Percentiles rank a stretch among this genome's conserved stretches.
phyloP scores from a whole-genome alignment of 164 flowering plant species.

The Stephania yunnanensis region DNA sequence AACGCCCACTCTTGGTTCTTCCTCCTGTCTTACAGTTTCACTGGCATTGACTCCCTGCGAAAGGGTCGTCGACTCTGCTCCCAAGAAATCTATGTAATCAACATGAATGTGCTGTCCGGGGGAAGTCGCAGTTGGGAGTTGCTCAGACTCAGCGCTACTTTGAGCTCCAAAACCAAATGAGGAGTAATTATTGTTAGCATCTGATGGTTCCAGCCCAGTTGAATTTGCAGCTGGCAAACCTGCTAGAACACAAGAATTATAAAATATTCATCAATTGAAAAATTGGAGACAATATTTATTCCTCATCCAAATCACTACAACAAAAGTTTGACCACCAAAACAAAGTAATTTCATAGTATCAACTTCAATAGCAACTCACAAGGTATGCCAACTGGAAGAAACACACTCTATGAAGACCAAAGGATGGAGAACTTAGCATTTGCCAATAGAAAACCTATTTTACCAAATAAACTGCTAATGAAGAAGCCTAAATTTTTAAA shows the following conservation, averaged over 20 bases:
- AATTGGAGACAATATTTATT: no score
- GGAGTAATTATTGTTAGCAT: constrained; percentile 19
- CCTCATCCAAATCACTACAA: not conserved
- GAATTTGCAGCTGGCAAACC: constrained; percentile 20
- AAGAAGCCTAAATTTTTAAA: not conserved
- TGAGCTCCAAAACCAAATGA: constrained; percentile 18
- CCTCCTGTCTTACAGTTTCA: constrained; percentile 23
- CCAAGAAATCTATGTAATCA: constrained; percentile 14
- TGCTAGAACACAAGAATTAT: constrained; percentile 6
- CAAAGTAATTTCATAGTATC: not conserved
- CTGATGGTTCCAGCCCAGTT: constrained; percentile 18
- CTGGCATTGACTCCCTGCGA: constrained; percentile 17
- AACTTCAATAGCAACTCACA: constrained; percentile 1
- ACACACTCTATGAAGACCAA: not conserved
- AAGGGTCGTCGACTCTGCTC: constrained; percentile 11
- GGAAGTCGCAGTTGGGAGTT: constrained; percentile 31
- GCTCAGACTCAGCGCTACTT: constrained; percentile 26
- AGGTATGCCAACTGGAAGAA: not conserved
- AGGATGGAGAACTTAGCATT: not conserved
- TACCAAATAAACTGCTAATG: not conserved
- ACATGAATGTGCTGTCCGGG: constrained; percentile 25
- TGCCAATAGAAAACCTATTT: not conserved
- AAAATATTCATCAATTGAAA: not conserved
- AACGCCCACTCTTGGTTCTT: constrained; percentile 18
- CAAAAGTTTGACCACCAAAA: not conserved